phyloP scores from a whole-genome alignment of 2,329 filamentous ascomycete species.

The Gremmenia infestans region DNA sequence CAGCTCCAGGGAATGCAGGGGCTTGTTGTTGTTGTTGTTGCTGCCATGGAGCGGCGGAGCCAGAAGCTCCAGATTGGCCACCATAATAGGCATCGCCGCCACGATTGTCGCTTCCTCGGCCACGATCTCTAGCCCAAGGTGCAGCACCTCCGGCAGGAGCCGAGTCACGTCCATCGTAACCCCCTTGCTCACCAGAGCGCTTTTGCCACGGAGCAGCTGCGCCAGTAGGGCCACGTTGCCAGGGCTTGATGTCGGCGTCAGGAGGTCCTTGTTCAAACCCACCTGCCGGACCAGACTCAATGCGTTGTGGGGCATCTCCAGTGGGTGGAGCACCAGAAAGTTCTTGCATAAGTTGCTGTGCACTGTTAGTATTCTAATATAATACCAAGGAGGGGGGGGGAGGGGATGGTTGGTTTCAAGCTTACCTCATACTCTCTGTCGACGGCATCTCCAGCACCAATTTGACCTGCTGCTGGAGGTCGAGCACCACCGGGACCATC shows the following conservation, averaged over 20 bases:
- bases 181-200: conserved; percentile 39
- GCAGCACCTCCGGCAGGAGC: conserved; percentile 42
- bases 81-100: conserved; percentile 45
- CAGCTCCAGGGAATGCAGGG: conserved; percentile 36
- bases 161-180: conserved; percentile 33
- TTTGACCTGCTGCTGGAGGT: conserved; percentile 54
- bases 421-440: conserved; percentile 93
- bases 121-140: conserved; percentile 59
- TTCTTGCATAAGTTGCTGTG: conserved; percentile 93
- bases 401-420: conserved; percentile 10
- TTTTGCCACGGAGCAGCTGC: conserved; percentile 74
- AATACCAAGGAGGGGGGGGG: background rate
- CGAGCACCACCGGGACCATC: conserved; percentile 48
- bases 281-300: conserved; percentile 72
- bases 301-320: conserved; percentile 65
- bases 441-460: conserved; percentile 74
- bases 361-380: conserved; percentile 33
- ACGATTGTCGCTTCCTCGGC: conserved; percentile 37
- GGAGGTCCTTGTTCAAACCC: conserved; percentile 47
- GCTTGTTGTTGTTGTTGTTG: conserved; percentile 38
- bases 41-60: conserved; percentile 39
- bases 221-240: conserved; percentile 81
- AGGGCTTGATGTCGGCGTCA: conserved; percentile 65
- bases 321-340: conserved; percentile 64
- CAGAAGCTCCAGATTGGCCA: conserved; percentile 42